Percentiles rank a stretch among this genome's conserved stretches.
phyloP scores from a whole-genome alignment of 192 early-diverging fungal genomes.

The Physocladia obscura region DNA sequence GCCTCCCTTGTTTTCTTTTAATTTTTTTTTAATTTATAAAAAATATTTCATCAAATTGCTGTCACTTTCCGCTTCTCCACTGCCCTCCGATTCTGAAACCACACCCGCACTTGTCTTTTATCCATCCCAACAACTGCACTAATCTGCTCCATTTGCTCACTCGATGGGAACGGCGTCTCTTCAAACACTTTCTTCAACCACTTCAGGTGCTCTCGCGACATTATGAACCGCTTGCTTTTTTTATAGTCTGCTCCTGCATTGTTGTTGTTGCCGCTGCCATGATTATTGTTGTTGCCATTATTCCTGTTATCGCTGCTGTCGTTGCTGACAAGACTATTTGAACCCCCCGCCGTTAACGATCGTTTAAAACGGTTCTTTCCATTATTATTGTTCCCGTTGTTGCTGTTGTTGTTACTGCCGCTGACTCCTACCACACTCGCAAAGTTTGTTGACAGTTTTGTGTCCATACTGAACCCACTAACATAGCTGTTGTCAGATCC shows the following conservation, averaged over 20 bases:
- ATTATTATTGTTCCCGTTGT: not conserved
- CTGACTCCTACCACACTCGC: no score
- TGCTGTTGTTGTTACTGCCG: not conserved
- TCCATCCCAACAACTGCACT: conserved; percentile 16
- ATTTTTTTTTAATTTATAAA: not conserved
- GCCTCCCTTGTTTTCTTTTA: not conserved
- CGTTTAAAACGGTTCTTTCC: not conserved
- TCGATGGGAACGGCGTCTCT: conserved; percentile 20
- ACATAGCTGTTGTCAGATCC: no score
- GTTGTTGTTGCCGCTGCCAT: not conserved
- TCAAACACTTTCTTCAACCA: conserved; percentile 23
- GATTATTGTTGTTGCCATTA: not conserved
- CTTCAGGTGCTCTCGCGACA: conserved; percentile 24
- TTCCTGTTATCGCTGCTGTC: not conserved
- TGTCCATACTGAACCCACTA: no score
- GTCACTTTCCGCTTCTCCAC: conserved; percentile 18
- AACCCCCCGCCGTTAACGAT: not conserved
- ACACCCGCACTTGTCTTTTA: conserved; percentile 18
- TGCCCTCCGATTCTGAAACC: conserved; percentile 22
- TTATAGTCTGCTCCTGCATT: not conserved
- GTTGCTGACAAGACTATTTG: not conserved
- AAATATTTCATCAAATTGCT: not conserved
- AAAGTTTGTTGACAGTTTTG: no score
- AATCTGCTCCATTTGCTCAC: conserved; percentile 13
- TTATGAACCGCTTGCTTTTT: conserved; percentile 21